Evolutionary conservation across 1,284 basidiomycete species (phyloP), one percentile per base, ranked within the genome.

Genomic region (Cronartium quercuum): DNA sequence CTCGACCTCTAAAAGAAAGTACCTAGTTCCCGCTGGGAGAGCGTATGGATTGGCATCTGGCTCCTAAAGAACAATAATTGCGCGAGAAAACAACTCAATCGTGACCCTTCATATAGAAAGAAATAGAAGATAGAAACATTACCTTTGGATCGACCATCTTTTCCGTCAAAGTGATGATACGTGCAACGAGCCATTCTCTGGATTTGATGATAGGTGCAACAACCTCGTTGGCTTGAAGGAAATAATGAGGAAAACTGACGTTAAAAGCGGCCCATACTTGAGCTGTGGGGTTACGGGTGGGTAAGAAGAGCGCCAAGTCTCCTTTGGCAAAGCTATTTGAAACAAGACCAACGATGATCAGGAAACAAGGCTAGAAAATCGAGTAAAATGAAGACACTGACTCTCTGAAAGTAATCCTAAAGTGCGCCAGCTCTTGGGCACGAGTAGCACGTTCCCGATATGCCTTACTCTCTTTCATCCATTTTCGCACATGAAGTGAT

Each of bases 251-350:
- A 82, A 92, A 94, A 6, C 91, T 93, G 6, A 96, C 92, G 82
- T 96, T 96, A 83, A 96, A 96, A 18, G 93, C 94, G n/a, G 94
- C 94, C 93, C 93, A 97, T 0, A 92, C 91, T 81, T 92, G 92
- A 51, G 90, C 89, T 1, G 91, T 87, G 21, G 92, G 91, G 82
- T 96, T 96, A 65, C 94, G 86, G 0, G 96, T 98, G 0, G 95
- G 95, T 38, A 98, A 84, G 83, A 98, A 99, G 44, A 99, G 85
- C 0, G 94, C 94, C 66, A 98, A 84, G 83, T 98, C 94, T 13
- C 93, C 92, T 81, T 92, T 92, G 3, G 89, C 85, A 79, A 97
- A 97, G 83, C 79, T 79, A 58, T 57, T 34, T 13, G 35, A 35
- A 40, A 3, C 40, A 12, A 18, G 35, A 18, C n/a, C 13, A 21